phyloP scores from a whole-genome alignment of 192 early-diverging fungal genomes.

The Cetraspora pellucida region DNA sequence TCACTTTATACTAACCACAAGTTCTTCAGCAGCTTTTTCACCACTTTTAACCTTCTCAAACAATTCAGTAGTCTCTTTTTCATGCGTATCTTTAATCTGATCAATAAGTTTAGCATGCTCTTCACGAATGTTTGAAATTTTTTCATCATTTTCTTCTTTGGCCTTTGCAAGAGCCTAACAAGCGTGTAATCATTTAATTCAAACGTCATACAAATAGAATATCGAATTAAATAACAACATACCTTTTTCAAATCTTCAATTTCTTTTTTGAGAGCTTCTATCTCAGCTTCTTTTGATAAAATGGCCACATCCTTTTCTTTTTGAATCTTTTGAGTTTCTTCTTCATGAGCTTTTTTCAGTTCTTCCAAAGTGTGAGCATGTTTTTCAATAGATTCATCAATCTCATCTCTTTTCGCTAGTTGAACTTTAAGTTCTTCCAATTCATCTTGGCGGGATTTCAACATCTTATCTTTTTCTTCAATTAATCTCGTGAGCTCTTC shows the following conservation, averaged over 20 bases:
- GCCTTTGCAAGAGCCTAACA: background rate
- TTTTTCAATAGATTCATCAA: background rate
- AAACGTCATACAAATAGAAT: background rate
- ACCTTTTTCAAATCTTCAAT: background rate
- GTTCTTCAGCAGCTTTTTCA: constrained; percentile 13
- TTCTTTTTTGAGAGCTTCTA: background rate
- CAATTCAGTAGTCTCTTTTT: background rate
- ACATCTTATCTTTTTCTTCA: constrained; percentile 28
- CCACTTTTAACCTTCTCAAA: constrained; percentile 1
- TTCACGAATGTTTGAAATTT: background rate
- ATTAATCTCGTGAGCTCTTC: constrained; percentile 19
- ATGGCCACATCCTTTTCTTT: constrained; percentile 21
- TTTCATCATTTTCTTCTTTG: background rate
- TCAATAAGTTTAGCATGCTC: background rate
- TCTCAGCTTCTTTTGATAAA: constrained; percentile 17
- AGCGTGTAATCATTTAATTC: background rate
- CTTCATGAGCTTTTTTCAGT: constrained; percentile 26
- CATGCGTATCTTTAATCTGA: background rate
- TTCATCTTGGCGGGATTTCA: constrained; percentile 22
- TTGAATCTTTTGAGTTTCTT: constrained; percentile 20
- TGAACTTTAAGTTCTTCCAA: constrained; percentile 8
- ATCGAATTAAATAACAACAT: no score
- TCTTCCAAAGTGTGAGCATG: constrained; percentile 13
- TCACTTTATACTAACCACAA: constrained; percentile 7
- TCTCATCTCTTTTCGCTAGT: constrained; percentile 8